phyloP scores from a whole-genome alignment of 495 filamentous ascomycete genomes.

The Penicillium salamii region DNA sequence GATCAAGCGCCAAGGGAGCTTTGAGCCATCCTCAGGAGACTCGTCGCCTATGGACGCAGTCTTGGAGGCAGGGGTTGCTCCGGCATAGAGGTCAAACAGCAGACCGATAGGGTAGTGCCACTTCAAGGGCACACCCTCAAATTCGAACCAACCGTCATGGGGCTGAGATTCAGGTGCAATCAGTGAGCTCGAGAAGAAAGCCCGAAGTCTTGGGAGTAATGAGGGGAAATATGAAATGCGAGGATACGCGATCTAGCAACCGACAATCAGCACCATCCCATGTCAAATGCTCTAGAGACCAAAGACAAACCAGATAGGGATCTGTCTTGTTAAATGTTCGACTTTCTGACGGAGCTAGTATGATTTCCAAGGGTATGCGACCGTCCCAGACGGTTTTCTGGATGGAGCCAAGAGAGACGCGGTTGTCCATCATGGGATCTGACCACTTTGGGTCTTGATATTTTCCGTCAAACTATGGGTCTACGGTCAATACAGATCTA shows the following conservation, averaged over 20 bases:
- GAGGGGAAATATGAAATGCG: slow-evolving; percentile 64
- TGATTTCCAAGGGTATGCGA: slow-evolving; percentile 50
- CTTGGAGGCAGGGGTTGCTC: slow-evolving; percentile 54
- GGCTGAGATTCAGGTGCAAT: slow-evolving; percentile 59
- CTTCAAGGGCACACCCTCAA: slow-evolving; percentile 77
- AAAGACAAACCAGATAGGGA: slow-evolving; percentile 46
- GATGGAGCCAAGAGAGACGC: slow-evolving; percentile 30
- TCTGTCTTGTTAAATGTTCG: slow-evolving; percentile 53
- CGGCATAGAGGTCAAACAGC: slow-evolving; percentile 82
- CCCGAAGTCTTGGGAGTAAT: slow-evolving; percentile 71
- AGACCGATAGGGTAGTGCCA: slow-evolving; percentile 87
- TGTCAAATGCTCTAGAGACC: background rate
- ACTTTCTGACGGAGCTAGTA: slow-evolving; percentile 51
- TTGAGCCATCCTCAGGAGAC: slow-evolving; percentile 11
- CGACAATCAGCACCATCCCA: slow-evolving; percentile 5
- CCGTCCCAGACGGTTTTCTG: slow-evolving; percentile 52
- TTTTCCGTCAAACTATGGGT: background rate
- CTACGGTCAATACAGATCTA: too few species aligned
- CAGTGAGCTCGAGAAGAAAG: slow-evolving; percentile 73
- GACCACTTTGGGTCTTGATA: background rate
- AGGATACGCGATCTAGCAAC: slow-evolving; percentile 46
- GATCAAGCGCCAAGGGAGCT: slow-evolving; percentile 73
- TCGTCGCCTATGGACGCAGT: slow-evolving; percentile 24
- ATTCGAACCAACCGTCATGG: slow-evolving; percentile 68
- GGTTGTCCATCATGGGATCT: slow-evolving; percentile 19